phyloP scores from a whole-genome alignment of 371 early-diverging fungal genomes.

The Nematocida ironsii region DNA sequence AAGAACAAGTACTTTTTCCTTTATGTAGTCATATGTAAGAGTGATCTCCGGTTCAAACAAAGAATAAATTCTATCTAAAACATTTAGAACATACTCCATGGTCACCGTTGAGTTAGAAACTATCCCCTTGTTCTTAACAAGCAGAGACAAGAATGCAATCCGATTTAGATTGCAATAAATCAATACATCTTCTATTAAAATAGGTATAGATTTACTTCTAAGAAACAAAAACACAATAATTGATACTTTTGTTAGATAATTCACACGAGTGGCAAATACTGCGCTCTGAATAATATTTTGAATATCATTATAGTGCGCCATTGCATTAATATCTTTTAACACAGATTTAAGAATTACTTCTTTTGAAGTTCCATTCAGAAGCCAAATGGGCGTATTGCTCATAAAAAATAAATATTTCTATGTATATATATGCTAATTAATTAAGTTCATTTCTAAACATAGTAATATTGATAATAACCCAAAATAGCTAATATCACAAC shows the following conservation, averaged over 20 bases:
- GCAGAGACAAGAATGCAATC: slow-evolving; percentile 26
- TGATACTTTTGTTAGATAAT: slow-evolving; percentile 4
- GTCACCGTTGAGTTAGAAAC: neutral
- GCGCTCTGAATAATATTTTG: neutral
- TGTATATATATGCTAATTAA: slow-evolving; percentile 3
- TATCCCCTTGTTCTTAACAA: slow-evolving; percentile 10
- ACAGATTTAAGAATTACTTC: neutral
- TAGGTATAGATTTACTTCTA: slow-evolving; percentile 23
- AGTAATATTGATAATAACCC: too few relatives aligned
- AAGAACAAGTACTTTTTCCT: neutral
- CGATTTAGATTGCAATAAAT: slow-evolving; percentile 14
- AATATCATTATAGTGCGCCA: slow-evolving; percentile 21
- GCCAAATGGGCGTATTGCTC: slow-evolving; percentile 5
- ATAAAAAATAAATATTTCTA: slow-evolving; percentile 13
- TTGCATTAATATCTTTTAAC: slow-evolving; percentile 22
- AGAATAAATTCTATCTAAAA: slow-evolving; percentile 1
- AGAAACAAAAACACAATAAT: slow-evolving; percentile 29
- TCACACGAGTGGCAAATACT: neutral
- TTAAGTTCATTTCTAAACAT: neutral
- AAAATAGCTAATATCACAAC: too few relatives aligned
- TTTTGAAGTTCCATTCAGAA: neutral
- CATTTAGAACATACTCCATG: slow-evolving; percentile 1
- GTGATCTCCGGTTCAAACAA: slow-evolving; percentile 1
- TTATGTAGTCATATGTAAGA: neutral
- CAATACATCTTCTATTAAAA: slow-evolving; percentile 48